These are phyloP conservation scores for Akebia trifoliata DNA, from an alignment of 164 flowering plant genomes.

Conservation along the genomic window DNA sequence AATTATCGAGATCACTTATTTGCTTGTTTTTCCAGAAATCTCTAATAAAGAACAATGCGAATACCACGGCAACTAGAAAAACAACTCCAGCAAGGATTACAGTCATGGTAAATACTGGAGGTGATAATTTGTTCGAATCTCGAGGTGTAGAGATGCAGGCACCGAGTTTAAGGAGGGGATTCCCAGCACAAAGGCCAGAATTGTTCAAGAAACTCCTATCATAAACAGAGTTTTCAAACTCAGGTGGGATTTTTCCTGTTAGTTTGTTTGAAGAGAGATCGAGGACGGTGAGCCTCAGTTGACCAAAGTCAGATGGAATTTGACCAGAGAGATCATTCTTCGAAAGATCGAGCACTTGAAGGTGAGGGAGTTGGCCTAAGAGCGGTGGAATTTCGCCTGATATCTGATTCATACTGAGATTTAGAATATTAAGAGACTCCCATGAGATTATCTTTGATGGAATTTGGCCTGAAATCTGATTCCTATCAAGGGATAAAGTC, in stretches of 20 bases:
- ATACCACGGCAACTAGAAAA: conserved; percentile 14
- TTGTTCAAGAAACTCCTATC: conserved; percentile 63
- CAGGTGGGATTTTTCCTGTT: conserved; percentile 53
- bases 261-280: conserved; percentile 69
- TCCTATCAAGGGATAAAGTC: conserved; percentile 46
- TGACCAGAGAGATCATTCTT: conserved; percentile 57
- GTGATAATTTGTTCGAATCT: conserved; percentile 21
- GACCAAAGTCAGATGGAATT: conserved; percentile 51
- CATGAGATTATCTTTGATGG: conserved; percentile 54
- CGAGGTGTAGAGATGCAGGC: conserved; percentile 17
- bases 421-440: conserved; percentile 35
- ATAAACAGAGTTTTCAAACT: conserved; percentile 44
- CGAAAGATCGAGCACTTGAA: conserved; percentile 54
- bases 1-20: conserved; percentile 24
- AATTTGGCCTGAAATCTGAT: conserved; percentile 55
- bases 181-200: conserved; percentile 46
- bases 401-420: conserved; percentile 49
- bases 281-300: conserved; percentile 33
- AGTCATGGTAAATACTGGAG: conserved; percentile 29
- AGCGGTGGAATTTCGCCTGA: conserved; percentile 53
- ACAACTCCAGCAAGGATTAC: conserved; percentile 19
- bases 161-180: conserved; percentile 18
- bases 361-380: conserved; percentile 38
- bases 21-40: conserved; percentile 32
- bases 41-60: conserved; percentile 25